Evolutionary conservation across 2,329 filamentous ascomycete species (phyloP).

Genomic region (Passalora sequoiae): DNA sequence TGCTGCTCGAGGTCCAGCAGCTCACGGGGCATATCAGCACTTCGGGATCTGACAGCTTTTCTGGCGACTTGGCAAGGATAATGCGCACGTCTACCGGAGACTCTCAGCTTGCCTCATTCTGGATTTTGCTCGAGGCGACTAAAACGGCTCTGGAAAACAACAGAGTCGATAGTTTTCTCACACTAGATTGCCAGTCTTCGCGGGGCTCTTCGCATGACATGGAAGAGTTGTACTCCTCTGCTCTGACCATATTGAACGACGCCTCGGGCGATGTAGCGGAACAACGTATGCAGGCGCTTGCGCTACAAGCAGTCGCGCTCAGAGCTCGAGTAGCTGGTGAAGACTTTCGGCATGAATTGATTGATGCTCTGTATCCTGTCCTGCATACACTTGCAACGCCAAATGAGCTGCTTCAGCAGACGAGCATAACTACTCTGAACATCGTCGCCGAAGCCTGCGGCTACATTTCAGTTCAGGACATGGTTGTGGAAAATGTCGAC

Average conservation of each 20-base stretch:
- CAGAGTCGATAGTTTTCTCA: conserved; percentile 59
- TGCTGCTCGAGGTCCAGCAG: conserved; percentile 25
- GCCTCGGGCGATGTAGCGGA: conserved; percentile 44
- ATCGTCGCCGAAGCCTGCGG: conserved; percentile 68
- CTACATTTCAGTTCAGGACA: conserved; percentile 66
- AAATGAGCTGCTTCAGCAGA: conserved; percentile 62
- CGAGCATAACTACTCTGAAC: conserved; percentile 80
- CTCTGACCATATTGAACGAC: conserved; percentile 56
- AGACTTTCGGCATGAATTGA: conserved; percentile 75
- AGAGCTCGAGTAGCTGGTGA: conserved; percentile 62
- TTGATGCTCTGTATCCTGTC: conserved; percentile 88
- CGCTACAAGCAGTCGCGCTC: conserved; percentile 73
- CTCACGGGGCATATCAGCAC: conserved; percentile 34
- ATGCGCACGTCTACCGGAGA: conserved; percentile 55
- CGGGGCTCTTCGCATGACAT: conserved; percentile 28
- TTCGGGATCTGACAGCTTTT: conserved; percentile 39
- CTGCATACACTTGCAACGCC: conserved; percentile 77
- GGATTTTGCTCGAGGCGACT: conserved; percentile 71
- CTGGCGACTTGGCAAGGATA: conserved; percentile 60
- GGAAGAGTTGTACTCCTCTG: conserved; percentile 65
- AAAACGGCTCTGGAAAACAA: conserved; percentile 53
- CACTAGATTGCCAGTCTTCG: conserved; percentile 8
- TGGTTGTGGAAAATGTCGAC: conserved; percentile 88
- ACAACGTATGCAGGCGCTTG: conserved; percentile 71
- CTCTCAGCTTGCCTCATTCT: conserved; percentile 65